phyloP scores from a whole-genome alignment of 257 asterid genomes.

The Nemophila menziesii region DNA sequence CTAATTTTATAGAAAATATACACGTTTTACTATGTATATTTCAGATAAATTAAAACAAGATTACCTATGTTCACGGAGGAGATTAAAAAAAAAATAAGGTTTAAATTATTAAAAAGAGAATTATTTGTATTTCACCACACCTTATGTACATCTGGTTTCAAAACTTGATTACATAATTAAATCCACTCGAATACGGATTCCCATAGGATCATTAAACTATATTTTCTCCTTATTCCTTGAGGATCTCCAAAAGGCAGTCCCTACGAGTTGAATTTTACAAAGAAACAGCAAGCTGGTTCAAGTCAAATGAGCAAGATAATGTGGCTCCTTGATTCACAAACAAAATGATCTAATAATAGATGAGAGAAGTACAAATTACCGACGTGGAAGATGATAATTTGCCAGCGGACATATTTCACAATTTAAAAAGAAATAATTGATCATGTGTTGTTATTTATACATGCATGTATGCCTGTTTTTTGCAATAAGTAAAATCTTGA shows the following conservation, averaged over 20 bases:
- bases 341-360: constrained; percentile 2
- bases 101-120: too few relatives aligned
- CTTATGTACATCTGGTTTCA: too few relatives aligned
- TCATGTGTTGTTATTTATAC: constrained; percentile 9
- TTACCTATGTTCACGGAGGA: too few relatives aligned
- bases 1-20: too few relatives aligned
- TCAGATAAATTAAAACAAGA: too few relatives aligned
- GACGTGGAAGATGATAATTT: constrained; percentile 1
- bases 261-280: neutral
- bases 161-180: too few relatives aligned
- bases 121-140: too few relatives aligned
- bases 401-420: neutral
- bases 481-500: neutral
- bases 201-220: too few relatives aligned
- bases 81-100: too few relatives aligned
- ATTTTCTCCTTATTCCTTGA: too few relatives aligned
- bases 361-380: constrained; percentile 5
- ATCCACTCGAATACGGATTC: too few relatives aligned
- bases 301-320: neutral
- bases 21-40: too few relatives aligned
- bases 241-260: constrained; percentile 17
- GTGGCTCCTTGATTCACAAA: neutral
- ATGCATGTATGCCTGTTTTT: constrained; percentile 9
- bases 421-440: neutral
- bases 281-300: neutral